Base-by-base conservation (phyloP, 192 early-diverging fungal genomes). In the Spizellomyces sp. region DNA sequence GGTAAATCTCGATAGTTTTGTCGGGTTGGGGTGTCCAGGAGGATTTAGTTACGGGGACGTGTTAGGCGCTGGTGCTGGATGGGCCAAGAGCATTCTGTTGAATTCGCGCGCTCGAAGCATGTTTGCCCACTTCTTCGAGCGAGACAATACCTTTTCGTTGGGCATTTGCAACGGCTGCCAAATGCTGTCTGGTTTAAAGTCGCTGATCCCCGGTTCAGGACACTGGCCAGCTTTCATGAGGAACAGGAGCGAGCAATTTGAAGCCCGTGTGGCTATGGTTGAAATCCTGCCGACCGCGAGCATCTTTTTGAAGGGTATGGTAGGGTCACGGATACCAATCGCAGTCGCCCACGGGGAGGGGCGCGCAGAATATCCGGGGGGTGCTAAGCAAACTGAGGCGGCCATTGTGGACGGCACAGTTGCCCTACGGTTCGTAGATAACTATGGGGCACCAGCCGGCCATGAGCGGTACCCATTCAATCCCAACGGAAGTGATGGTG, bases 111-210 rank as follows among this genome's bases (percentile, higher is more conserved):
- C 90, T 6, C 86, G 93, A 44, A 55, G 75, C 21, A 90, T 95
- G 83, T 92, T 99, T 61, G 66, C 75, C 2, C 78, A 66, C 17
- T 99, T 97, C 80, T 96, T 99, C 76, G 69, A 75, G 22, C 89
- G 96, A 17, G 52, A 83, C 17, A 90, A 98, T 72, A 99, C 98
- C 9, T 99, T 99, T 81, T 87, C 92, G 7, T 77, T 99, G 56
- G 98, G 96, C 56, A 92, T 98, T 55, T 99, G 98, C 85, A 99
- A 98, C 77, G 98, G 98, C 58, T 99, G 96, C 79, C 96, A 99
- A 79, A 96, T 98, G 91, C 75, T 99, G 54, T 86, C 91, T 9
- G 90, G 92, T 58, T 85, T 99, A 73, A 74, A 94, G 73, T 91
- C 95, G 61, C 71, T 97, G 70, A 95, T 98, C 64, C 94, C 95